Conservation (phyloP, 306 rosid genomes). For the Urtica urens region DNA sequence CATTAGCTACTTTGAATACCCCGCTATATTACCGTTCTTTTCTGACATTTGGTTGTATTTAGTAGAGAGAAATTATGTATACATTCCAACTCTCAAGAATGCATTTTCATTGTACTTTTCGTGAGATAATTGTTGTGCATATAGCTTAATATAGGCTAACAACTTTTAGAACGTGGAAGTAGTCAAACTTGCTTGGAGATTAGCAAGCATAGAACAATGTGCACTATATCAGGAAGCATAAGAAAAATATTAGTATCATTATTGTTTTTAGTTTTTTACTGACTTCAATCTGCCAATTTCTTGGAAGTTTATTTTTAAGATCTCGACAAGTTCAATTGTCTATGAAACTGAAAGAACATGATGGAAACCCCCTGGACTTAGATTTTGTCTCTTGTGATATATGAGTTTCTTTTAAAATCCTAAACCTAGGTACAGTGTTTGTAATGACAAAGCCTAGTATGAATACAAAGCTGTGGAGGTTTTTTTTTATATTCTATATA, state of each 20-base stretch:
- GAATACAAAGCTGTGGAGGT: too few relatives aligned
- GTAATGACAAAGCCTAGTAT: too few relatives aligned
- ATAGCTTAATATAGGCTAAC: too few relatives aligned
- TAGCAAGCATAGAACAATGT: not conserved
- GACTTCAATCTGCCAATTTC: not conserved
- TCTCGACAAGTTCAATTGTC: not conserved
- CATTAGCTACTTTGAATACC: too few relatives aligned
- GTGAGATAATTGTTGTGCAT: not conserved
- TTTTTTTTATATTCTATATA: too few relatives aligned
- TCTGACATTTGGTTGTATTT: too few relatives aligned
- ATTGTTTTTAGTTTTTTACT: not conserved
- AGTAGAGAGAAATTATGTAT: too few relatives aligned
- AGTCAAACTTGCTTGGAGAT: conserved; percentile 6
- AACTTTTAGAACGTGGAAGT: conserved; percentile 1
- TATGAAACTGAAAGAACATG: not conserved
- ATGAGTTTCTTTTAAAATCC: too few relatives aligned
- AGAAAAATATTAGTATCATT: not conserved
- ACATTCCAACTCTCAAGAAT: too few relatives aligned
- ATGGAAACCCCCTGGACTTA: not conserved
- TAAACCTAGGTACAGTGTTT: too few relatives aligned
- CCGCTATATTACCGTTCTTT: too few relatives aligned
- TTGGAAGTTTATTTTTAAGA: not conserved
- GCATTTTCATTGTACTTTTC: too few relatives aligned
- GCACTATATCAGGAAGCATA: not conserved
- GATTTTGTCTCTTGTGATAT: not conserved